Evolutionary conservation across 208 protist species (phyloP).

Genomic region (Wallacemonas sp.): DNA sequence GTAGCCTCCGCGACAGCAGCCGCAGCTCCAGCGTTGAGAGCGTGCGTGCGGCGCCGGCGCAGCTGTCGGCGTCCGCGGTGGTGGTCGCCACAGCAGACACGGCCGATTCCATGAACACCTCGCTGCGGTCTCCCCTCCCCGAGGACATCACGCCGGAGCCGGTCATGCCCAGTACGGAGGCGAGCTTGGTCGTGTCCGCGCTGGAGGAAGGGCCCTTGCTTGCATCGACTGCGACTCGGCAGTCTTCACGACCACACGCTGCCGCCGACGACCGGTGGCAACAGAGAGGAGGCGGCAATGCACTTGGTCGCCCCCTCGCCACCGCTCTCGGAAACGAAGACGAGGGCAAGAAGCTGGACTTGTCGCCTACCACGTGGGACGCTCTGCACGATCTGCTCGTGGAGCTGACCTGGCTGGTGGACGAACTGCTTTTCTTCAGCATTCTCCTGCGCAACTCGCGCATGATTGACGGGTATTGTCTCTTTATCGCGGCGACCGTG

Average conservation of each 20-base stretch:
- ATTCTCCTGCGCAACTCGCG: constrained; percentile 80
- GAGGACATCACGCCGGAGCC: constrained; percentile 4
- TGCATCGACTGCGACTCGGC: no score
- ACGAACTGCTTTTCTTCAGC: constrained; percentile 81
- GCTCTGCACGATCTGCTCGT: constrained; percentile 58
- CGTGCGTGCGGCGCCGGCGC: not conserved
- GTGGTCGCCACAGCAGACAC: not conserved
- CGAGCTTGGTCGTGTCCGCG: not conserved
- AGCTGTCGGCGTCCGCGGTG: not conserved
- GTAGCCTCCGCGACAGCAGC: not conserved
- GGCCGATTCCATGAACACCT: constrained; percentile 4
- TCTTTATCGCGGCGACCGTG: constrained; percentile 68
- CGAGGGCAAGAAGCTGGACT: not conserved
- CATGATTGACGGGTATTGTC: constrained; percentile 69
- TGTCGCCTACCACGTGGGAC: constrained; percentile 2
- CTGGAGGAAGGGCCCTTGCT: no score
- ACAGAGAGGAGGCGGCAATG: no score
- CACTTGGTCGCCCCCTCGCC: no score
- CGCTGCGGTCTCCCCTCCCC: not conserved
- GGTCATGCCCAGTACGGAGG: not conserved
- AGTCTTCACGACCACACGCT: no score
- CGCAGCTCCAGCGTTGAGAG: not conserved
- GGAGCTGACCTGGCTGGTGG: constrained; percentile 82
- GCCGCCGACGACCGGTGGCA: no score
- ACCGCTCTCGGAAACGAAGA: not conserved